Base-by-base conservation (phyloP, 2,329 filamentous ascomycete species). In the Geoglossum cookeanum region DNA sequence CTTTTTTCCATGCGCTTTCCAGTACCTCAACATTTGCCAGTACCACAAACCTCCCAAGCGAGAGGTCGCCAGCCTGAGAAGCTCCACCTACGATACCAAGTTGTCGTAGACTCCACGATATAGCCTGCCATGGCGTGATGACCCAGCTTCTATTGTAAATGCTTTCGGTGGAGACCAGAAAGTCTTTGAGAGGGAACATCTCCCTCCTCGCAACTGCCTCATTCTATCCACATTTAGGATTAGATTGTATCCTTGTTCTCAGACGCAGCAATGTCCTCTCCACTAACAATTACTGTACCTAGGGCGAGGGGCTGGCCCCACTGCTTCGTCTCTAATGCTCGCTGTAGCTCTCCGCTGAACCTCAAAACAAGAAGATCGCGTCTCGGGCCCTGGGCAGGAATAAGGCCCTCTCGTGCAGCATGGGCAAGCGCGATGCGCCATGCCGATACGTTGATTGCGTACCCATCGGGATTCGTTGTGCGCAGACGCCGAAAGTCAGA, bases 301-400 rank as follows among this genome's bases (percentile, higher is more conserved):
- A 98, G 73, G 2, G 86, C 87, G 8, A 91, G 75, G 1, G 92
- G 92, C 51, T 83, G 78, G 1, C 92, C 92, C 69, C 81, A 90
- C 63, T 91, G 82, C 49, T 81, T 81, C 54, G 77, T 85, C 62
- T 90, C 83, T 56, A 98, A 73, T 39, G 81, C 80, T 29, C 79
- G 77, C 27, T 85, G 72, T 1, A 98, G 76, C 33, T 79, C 74
- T 39, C 85, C 79, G 63, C 77, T 73, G 0, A 74, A 75, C 39
- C 70, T 68, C 11, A 83, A 65, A 29, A 74, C 70, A 30, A 82
- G 68, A 37, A 75, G 71, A 62, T 78, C 71, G 29, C 69, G 71
- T 57, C 67, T 68, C 57, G 60, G 58, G 29, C 64, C 64, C 30
- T 68, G 66, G 4, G 69, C 66, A 0, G 76, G 74, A 7, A 82